Evolutionary conservation across 2,329 filamentous ascomycete genomes (phyloP).

Genomic region (Colletotrichum sp.): DNA sequence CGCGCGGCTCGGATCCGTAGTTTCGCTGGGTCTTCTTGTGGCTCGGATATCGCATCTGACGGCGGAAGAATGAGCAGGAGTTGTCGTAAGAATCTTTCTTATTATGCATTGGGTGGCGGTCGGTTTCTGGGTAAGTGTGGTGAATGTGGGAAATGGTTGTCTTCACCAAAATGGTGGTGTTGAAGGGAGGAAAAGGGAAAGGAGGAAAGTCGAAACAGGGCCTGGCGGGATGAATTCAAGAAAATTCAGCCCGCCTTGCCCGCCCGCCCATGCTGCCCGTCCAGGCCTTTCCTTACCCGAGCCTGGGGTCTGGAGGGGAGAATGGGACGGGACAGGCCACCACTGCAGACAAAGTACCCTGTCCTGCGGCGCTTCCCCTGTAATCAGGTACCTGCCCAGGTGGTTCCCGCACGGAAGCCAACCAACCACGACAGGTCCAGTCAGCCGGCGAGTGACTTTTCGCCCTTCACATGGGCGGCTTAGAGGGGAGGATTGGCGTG

Average conservation of each 20-base stretch:
- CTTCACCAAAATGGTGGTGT: slow-evolving; percentile 27
- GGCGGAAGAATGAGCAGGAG: slow-evolving; percentile 54
- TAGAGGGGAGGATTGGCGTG: background rate
- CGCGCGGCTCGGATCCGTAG: slow-evolving; percentile 56
- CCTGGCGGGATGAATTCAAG: slow-evolving; percentile 10
- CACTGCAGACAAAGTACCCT: background rate
- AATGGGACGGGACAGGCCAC: slow-evolving; percentile 7
- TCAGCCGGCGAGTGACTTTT: slow-evolving; percentile 18
- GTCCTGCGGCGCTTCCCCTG: background rate
- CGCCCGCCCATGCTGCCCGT: background rate
- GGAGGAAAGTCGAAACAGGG: slow-evolving; percentile 10
- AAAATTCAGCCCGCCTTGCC: slow-evolving; percentile 16
- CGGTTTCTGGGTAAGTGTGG: slow-evolving; percentile 18
- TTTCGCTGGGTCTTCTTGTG: slow-evolving; percentile 53
- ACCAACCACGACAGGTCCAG: slow-evolving; percentile 14
- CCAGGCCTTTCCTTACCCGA: slow-evolving; percentile 4
- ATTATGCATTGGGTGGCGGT: slow-evolving; percentile 59
- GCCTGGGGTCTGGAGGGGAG: background rate
- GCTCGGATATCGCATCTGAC: slow-evolving; percentile 63
- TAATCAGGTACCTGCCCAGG: background rate
- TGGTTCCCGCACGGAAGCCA: background rate
- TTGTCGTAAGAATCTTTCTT: slow-evolving; percentile 46
- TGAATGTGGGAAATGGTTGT: slow-evolving; percentile 18
- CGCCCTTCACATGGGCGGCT: slow-evolving; percentile 8
- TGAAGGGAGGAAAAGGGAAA: slow-evolving; percentile 18